These are phyloP conservation scores for Cryptococcus deneoformans DNA, from an alignment of 1,284 basidiomycete species.

Conservation along the genomic window DNA sequence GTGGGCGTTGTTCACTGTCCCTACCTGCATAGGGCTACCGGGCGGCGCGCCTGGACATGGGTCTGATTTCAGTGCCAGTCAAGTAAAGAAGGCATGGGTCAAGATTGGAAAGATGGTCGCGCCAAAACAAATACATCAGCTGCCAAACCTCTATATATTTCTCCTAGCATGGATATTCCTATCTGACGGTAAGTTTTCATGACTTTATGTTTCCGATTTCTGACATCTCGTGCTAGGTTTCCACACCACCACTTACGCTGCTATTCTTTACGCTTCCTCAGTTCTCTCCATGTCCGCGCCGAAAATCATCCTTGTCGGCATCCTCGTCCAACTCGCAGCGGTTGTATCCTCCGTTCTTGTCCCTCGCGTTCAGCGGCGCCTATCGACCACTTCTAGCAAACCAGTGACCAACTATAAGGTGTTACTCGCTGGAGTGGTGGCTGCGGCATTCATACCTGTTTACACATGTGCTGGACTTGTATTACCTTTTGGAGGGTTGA, in stretches of 20 bases:
- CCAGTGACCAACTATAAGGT: slow-evolving; percentile 64
- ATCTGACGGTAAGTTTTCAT: slow-evolving; percentile 66
- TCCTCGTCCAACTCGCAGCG: slow-evolving; percentile 47
- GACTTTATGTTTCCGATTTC: background rate
- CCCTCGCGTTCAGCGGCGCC: slow-evolving; percentile 43
- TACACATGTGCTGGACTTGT: slow-evolving; percentile 82
- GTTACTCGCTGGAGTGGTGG: slow-evolving; percentile 63
- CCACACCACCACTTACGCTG: slow-evolving; percentile 45
- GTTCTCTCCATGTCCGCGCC: slow-evolving; percentile 50
- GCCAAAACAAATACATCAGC: slow-evolving; percentile 63
- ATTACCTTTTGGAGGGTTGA: slow-evolving; percentile 61
- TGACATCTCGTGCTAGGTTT: slow-evolving; percentile 26
- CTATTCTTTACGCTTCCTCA: slow-evolving; percentile 47
- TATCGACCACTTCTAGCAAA: slow-evolving; percentile 31
- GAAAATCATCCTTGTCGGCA: slow-evolving; percentile 48
- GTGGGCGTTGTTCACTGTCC: slow-evolving; percentile 78
- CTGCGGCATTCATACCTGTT: slow-evolving; percentile 67
- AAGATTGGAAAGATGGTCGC: slow-evolving; percentile 59
- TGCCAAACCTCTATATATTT: slow-evolving; percentile 81
- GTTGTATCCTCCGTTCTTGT: slow-evolving; percentile 45
- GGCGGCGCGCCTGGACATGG: slow-evolving; percentile 43
- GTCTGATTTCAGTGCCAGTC: slow-evolving; percentile 4
- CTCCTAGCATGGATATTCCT: slow-evolving; percentile 88
- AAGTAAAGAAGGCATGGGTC: slow-evolving; percentile 32
- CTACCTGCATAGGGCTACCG: slow-evolving; percentile 70